Base-by-base conservation (phyloP, 192 early-diverging fungal genomes). In the Podila horticola region DNA sequence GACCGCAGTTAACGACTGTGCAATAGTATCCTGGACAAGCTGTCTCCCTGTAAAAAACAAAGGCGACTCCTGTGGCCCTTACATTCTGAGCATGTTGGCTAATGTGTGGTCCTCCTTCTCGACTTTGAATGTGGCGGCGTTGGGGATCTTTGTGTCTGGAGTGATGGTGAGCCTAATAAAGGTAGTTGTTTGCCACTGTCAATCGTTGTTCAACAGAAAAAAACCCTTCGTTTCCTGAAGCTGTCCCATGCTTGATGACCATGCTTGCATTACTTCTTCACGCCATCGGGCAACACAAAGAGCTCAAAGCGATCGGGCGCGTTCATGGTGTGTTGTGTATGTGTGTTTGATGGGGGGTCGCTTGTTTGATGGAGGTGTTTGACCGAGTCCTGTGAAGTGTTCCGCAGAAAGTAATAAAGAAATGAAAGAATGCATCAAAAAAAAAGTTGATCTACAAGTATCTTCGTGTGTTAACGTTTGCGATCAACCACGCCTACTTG, bases 51-150 rank as follows among this genome's bases (percentile, higher is more conserved):
- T 17, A 49, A 10, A 48, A 45, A 72, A 72, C 3, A 13, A 28
- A 50, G 34, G 9, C 34, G 10, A 17, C 24, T n/a, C 31, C 2
- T 13, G 5, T 2, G 24, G 24, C 5, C 74, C 85, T 86, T 90
- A 97, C 95, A 91, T 92, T 84, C 96, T 82, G n/a, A 99, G 88
- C 71, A 97, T 89, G 79, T 98, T 99, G 26, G 93, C 98, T 4
- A 99, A 84, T 20, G 97, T 99, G 76, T 99, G 98, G 86, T 99
- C 98, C 82, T 99, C 98, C 76, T 93, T 93, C 52, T 96, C 89
- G 51, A 99, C 91, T 52, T 89, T 91, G 83, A 99, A 96, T 17
- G 93, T 95, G 4, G 95, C 92, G 52, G 96, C 96, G 75, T 99
- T 99, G 20, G 95, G 93, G 82, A 99, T 92, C 82, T 95, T 96